Evolutionary conservation across 345 rosid genomes (phyloP), one percentile per base, ranked within the genome.

Genomic region (Triadica sebifera): DNA sequence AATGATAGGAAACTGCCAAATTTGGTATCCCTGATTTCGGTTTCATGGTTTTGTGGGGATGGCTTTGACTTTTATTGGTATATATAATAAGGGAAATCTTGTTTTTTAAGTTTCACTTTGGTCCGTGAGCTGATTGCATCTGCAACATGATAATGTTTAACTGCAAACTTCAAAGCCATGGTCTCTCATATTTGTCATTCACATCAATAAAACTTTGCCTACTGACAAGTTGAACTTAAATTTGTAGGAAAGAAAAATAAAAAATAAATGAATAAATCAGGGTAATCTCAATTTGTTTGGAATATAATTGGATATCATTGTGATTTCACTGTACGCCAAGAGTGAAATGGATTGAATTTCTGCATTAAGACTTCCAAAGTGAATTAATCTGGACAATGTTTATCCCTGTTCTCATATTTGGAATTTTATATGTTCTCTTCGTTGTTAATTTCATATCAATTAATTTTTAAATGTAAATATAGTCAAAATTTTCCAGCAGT

Each of bases 31-130:
- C 62, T 60, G 67, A 71, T 65, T 74, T 38, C 38, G 56, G 71
- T 64, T 56, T 75, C 75, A 75, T 75, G 78, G 64, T 74, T 74
- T 78, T 79, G 78, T 82, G 82, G 75, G 79, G 49, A 62, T 59
- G 52, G 73, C 74, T 65, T 82, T 75, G 79, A 74, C 81, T 73
- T 60, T 4, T 29, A 10, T 59, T 59, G 34, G 56, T 38, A 45
- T 72, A 45, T 72, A 53, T 39, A 78, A 75, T 29, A 79, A 59
- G 64, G 50, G 69, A 39, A 63, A 52, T 67, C 65, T 80, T 79
- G 81, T 78, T 81, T 78, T 81, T 56, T n/a, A 5, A 11, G 65
- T 17, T 69, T 52, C 52, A 46, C 24, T 49, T 38, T 51, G 78
- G 56, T 79, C 81, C 79, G 71, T 81, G 85, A 79, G 70, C 72